Percentiles rank a stretch among this genome's conserved stretches.
phyloP scores from a whole-genome alignment of 352 stramenopile genomes.

The Phytophthora fragariaefolia region DNA sequence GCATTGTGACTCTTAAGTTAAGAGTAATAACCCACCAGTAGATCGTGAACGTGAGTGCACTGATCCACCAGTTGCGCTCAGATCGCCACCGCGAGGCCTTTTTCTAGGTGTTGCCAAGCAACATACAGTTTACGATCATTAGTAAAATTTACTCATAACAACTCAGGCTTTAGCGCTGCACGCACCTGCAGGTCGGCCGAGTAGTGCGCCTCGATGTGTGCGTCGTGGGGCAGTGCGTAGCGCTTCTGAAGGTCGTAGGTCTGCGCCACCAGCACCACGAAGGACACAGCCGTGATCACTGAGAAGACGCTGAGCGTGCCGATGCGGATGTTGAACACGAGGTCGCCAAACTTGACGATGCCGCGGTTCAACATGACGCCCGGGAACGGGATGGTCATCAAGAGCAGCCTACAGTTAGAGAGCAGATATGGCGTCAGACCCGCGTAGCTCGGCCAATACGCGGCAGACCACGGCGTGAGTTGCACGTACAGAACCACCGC shows the following conservation, averaged over 20 bases:
- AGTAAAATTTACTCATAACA: background rate
- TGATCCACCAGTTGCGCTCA: slow-evolving; percentile 89
- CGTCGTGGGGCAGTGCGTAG: slow-evolving; percentile 43
- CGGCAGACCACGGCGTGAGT: background rate
- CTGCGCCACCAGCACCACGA: slow-evolving; percentile 70
- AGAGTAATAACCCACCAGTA: slow-evolving; percentile 85
- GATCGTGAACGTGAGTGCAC: slow-evolving; percentile 83
- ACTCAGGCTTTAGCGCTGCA: background rate
- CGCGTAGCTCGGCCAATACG: background rate
- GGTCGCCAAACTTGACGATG: slow-evolving; percentile 76
- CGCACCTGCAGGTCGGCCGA: slow-evolving; percentile 72
- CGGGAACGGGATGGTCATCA: slow-evolving; percentile 84
- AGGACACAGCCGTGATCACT: slow-evolving; percentile 78
- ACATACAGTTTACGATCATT: slow-evolving; percentile 3
- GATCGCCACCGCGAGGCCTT: slow-evolving; percentile 79
- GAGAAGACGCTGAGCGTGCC: slow-evolving; percentile 76
- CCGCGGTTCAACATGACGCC: slow-evolving; percentile 61
- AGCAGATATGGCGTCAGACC: slow-evolving; percentile 1
- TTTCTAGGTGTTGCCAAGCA: slow-evolving; percentile 41
- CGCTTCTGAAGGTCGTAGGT: slow-evolving; percentile 85
- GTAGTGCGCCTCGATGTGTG: slow-evolving; percentile 62
- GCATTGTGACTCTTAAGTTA: no score
- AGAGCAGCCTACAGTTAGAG: slow-evolving; percentile 53
- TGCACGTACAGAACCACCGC: slow-evolving; percentile 77
- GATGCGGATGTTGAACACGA: slow-evolving; percentile 79